Base-by-base conservation (phyloP, 2,329 filamentous ascomycete genomes). In the Cladosporium sp. region DNA sequence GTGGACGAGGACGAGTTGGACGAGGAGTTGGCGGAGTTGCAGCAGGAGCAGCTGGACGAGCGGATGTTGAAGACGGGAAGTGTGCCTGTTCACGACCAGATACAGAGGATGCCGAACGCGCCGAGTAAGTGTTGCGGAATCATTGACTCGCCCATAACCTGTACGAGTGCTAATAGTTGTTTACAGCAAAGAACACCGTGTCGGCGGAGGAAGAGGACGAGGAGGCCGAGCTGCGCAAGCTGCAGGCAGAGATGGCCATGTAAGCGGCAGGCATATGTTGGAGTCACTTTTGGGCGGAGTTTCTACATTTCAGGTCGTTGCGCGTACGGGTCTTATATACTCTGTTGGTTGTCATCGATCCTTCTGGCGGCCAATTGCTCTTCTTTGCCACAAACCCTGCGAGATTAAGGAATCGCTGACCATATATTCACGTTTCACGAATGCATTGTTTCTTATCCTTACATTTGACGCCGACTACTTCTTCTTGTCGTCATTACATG, bases 171-270 rank as follows among this genome's bases (percentile, higher is more conserved):
- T 55, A 68, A 55, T 40, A 9, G 1, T 19, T 2, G 3, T 12
- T 65, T 76, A 74, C 71, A 74, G 75, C 61, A 78, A 78, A 68
- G 70, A 72, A 60, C 72, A 74, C 52, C 13, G 28, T 42, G 13
- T 65, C 60, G 49, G 44, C 65, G 17, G 86, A 89, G 71, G 91
- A 96, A 73, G 92, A 97, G 73, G 93, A 97, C 81, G 94, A 97
- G 71, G 93, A 97, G 74, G 93, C 88, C 68, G 93, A 97, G 78
- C 80, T 97, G 70, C 85, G 88, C 75, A 97, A 94, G 77, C 76
- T 99, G 66, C 91, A 96, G 73, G 92, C 91, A 35, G 93, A 97
- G 76, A 97, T 97, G 93, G 92, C 92, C 64, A 96, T 97, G 88
- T 96, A 75, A 71, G 50, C 25, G 6, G 10, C n/a, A 17, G 19